Evolutionary conservation across 2,329 filamentous ascomycete species (phyloP).

Genomic region (Knufia fluminis): DNA sequence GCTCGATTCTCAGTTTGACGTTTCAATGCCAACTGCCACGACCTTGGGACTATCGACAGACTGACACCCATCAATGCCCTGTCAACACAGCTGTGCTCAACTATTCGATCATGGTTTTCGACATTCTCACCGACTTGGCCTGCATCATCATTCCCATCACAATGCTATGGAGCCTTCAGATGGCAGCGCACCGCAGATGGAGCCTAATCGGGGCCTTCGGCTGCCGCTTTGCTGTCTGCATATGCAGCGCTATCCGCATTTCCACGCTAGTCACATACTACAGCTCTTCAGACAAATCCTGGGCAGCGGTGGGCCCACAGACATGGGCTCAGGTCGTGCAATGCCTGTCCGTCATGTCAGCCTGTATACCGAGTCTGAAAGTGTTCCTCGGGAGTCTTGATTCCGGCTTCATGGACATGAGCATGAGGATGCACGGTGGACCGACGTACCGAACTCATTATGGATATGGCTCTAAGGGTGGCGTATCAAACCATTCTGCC

Average conservation of each 20-base stretch:
- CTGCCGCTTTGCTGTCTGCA: neutral
- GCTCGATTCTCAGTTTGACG: neutral
- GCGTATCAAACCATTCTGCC: too few relatives aligned
- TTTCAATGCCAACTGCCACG: conserved; percentile 6
- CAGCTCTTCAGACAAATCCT: conserved; percentile 13
- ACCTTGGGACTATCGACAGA: conserved; percentile 7
- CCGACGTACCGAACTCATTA: neutral
- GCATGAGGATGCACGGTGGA: neutral
- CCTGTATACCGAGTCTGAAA: conserved; percentile 12
- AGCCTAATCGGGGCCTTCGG: conserved; percentile 5
- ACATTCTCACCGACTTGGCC: conserved; percentile 7
- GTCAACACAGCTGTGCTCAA: conserved; percentile 8
- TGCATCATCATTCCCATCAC: conserved; percentile 3
- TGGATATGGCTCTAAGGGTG: neutral
- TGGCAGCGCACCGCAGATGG: neutral
- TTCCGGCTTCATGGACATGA: conserved; percentile 3
- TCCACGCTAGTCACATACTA: neutral
- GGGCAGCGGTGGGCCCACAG: conserved; percentile 15
- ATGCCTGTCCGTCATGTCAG: conserved; percentile 16
- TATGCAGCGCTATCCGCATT: conserved; percentile 8
- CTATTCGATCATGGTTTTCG: conserved; percentile 5
- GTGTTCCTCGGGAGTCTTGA: conserved; percentile 1
- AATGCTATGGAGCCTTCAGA: conserved; percentile 10
- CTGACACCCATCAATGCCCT: neutral
- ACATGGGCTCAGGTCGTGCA: conserved; percentile 17